Evolutionary conservation across 805 yeast species (phyloP), one percentile per base, ranked within the genome.

Genomic region (Diddensiella caesifluorescens): DNA sequence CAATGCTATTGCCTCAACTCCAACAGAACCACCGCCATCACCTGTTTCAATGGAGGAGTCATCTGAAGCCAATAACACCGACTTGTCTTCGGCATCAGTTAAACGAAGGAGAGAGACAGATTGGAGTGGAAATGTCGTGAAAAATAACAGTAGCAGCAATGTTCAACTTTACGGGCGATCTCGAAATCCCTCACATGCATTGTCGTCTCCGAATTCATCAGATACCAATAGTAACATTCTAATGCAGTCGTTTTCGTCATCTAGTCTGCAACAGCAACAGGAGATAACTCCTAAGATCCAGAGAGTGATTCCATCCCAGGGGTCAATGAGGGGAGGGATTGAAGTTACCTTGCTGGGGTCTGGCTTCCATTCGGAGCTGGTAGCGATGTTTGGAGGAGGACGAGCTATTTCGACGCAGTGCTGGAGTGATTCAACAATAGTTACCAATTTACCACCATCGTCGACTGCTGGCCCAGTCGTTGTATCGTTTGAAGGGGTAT

Each of bases 361-460:
- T 37, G 84, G 87, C 46, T 92, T 92, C 70, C 78, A 80, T 41
- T 83, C 83, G 13, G 95, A 95, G 0, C 67, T 90, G 45, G 69
- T 70, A 21, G 95, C 89, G 15, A 83, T 82, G 63, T 92, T 92
- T 64, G 98, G 98, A 26, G 78, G 63, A 19, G 47, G 49, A 35
- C 47, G 50, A 9, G 62, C 70, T 1, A 50, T 56, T 9, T 83
- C 92, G 2, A 87, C 97, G 0, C 95, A 88, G 56, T 89, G 95
- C 63, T 92, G 98, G 98, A 85, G 94, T 35, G 92, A 83, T 29
- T 74, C 92, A 1, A 92, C 98, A 0, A 83, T 92, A 40, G 95
- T 92, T 2, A 87, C 97, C 0, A 87, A 84, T 54, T 68, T 92
- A 38, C 98, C 98, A 2, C 97, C 98, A 2, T 84, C 97, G 1